Evolutionary conservation across 2,329 filamentous ascomycete species (phyloP).

Genomic region (Onygenales sp.): DNA sequence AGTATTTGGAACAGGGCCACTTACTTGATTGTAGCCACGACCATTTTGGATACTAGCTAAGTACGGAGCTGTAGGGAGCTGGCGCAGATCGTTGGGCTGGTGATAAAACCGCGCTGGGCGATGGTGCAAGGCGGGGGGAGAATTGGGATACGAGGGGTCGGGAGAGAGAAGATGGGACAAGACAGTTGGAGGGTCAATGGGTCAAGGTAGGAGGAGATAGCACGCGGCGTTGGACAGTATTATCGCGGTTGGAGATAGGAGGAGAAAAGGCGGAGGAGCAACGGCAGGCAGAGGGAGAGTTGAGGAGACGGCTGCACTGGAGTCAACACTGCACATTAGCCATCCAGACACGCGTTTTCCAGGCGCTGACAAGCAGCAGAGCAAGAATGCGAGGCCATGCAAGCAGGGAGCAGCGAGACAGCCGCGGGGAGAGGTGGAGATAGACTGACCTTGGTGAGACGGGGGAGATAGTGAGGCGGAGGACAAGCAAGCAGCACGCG

Average conservation of each 20-base stretch:
- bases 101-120: conserved; percentile 3
- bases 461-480: neutral
- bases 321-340: neutral
- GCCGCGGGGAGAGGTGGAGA: neutral
- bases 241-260: neutral
- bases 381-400: neutral
- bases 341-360: neutral
- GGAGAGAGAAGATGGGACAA: neutral
- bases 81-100: neutral
- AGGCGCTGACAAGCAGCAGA: neutral
- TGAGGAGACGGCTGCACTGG: neutral
- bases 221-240: neutral
- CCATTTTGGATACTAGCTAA: conserved; percentile 34
- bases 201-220: neutral
- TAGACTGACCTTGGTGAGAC: conserved; percentile 2
- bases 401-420: neutral
- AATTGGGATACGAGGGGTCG: conserved; percentile 3
- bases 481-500: conserved; percentile 7
- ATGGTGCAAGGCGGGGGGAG: conserved; percentile 5
- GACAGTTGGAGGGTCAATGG: neutral
- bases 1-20: conserved; percentile 17
- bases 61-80: neutral
- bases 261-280: neutral
- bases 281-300: neutral
- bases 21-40: conserved; percentile 57